Base-by-base conservation (phyloP, 2,329 filamentous ascomycete genomes). In the Botrytis paeoniae region DNA sequence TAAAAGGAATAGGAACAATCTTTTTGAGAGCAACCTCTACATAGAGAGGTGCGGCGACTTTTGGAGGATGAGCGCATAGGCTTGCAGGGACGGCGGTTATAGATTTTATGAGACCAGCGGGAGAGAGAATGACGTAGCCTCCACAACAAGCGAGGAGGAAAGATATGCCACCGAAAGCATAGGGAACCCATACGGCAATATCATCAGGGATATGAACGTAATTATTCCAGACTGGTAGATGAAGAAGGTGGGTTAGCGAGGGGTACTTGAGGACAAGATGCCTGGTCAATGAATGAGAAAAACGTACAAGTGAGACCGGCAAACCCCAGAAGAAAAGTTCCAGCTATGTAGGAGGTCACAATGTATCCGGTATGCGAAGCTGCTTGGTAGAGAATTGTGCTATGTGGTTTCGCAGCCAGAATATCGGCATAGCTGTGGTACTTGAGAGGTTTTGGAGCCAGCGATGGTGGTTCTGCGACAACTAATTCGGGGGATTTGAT, bases 331-430 rank as follows among this genome's bases (percentile, higher is more conserved):
- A 86, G 88, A 78, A 87, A 86, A 35, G 84, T 74, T 3, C 87
- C 87, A 39, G 88, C 86, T 22, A 83, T 80, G 81, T 90, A 90
- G 79, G 88, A 88, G 63, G 88, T 87, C 76, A 88, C 79, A 75
- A 91, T 85, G 80, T 90, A 91, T 81, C 86, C 85, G 73, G 87
- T 86, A 78, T 92, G 90, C 1, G 89, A 89, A 22, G 89, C 89
- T 1, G 87, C 86, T 78, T 90, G 85, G 83, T 92, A 93, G 61
- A 93, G 84, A 4, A 87, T 81, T 12, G 91, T 89, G 8, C 87
- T 85, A 2, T 84, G 82, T n/a, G 85, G 79, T 75, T 88, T 87
- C 73, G 84, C 83, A 22, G 88, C 86, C 54, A 93, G 85, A 74
- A 73, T 77, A n/a, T 86, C 85, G 78, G 85, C 85, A 81, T 86